phyloP scores from a whole-genome alignment of 2,329 filamentous ascomycete genomes.

The Colletotrichum kahawae region DNA sequence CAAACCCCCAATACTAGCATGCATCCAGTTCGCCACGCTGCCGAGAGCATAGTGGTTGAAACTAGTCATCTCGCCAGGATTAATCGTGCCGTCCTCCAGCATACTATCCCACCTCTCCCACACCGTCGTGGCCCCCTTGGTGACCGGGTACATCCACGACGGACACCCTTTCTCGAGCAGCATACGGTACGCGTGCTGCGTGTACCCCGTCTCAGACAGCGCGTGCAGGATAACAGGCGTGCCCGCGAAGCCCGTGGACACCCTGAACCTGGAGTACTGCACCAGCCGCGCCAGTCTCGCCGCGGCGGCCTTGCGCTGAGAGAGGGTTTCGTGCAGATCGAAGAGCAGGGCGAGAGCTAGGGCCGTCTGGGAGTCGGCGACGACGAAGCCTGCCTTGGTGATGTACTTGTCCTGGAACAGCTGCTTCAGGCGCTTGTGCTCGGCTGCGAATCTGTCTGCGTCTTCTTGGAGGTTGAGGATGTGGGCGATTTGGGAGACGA shows the following conservation, averaged over 20 bases:
- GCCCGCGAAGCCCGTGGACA: conserved; percentile 48
- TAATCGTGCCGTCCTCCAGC: conserved; percentile 46
- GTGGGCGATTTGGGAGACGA: conserved; percentile 38
- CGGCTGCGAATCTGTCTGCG: conserved; percentile 23
- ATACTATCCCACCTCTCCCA: conserved; percentile 59
- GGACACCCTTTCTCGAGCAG: conserved; percentile 48
- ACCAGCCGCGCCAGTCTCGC: conserved; percentile 35
- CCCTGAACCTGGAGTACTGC: conserved; percentile 33
- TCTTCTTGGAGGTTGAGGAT: conserved; percentile 33
- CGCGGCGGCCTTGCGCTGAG: conserved; percentile 26
- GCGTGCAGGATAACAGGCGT: conserved; percentile 42
- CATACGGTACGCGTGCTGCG: conserved; percentile 48
- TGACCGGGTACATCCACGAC: conserved; percentile 53
- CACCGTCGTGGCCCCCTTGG: conserved; percentile 49
- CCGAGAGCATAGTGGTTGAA: conserved; percentile 57
- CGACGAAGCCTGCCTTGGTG: conserved; percentile 29
- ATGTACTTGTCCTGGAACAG: conserved; percentile 38
- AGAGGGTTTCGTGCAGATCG: conserved; percentile 30
- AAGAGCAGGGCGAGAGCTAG: conserved; percentile 41
- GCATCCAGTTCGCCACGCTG: conserved; percentile 51
- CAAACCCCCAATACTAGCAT: conserved; percentile 45
- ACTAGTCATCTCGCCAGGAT: conserved; percentile 51
- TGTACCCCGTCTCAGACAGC: conserved; percentile 29
- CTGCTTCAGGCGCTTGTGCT: conserved; percentile 24
- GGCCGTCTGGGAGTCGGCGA: conserved; percentile 44